Evolutionary conservation across 73 alveolate species (phyloP), one percentile per base, ranked within the genome.

Genomic region (Uronychia binucleata): DNA sequence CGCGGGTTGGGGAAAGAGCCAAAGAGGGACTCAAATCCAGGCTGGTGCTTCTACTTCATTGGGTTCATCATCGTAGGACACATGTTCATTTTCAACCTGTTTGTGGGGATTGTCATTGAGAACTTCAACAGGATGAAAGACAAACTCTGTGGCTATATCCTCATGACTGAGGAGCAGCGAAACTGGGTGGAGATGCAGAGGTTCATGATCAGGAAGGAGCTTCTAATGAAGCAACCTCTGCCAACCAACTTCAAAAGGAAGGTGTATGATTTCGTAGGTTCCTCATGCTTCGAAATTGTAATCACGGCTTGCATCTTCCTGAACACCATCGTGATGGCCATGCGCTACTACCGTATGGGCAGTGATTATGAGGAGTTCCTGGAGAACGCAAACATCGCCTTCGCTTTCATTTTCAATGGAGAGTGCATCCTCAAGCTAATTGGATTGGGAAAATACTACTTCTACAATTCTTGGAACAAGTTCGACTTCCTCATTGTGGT

Each of bases 71-170:
- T 84, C 33, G 75, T 84, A 33, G 91, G 91, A 58, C 59, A 77
- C 30, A 34, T 77, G 59, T 84, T 84, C 78, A 84, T 80, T 30
- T 35, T 77, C 28, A 84, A 84, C 46, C 74, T 84, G 29, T 75
- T 84, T n/a, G 84, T 80, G 59, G 91, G 91, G n/a, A 29, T 84
- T 35, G 87, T 84, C 30, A 80, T 84, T 27, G 84, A 84, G 58
- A 84, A 84, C 28, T 84, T 84, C 87, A 78, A 84, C 30, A 33
- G 87, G 59, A 84, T 84, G 78, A 84, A 84, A 57, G 91, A 84
- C 31, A 77, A 84, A 34, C 58, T 77, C 27, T 76, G 87, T 27
- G 91, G 91, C 76, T 46, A 30, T 32, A 28, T 58, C 11, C 32
- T 76, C 8, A 31, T 84, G 57, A 84, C 82, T 0, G 34, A 34